Conservation (phyloP, 345 rosid genomes). For the Geranium rotundifolium region DNA sequence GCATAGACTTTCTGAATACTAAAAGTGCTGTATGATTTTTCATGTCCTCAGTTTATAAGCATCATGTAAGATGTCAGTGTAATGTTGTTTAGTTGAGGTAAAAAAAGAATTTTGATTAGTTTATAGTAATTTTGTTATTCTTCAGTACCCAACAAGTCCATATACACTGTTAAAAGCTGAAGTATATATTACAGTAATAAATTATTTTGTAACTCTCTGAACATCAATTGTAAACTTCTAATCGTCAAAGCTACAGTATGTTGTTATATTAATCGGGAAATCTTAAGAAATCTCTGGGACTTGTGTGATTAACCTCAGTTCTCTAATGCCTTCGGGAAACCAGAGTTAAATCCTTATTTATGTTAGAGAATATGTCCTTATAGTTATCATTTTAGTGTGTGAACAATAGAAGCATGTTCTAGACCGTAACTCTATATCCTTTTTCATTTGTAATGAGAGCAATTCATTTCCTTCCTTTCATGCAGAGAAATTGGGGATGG, state of each 20-base stretch:
- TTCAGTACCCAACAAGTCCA: not conserved
- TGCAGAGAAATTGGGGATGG: constrained; percentile 87
- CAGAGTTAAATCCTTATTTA: not conserved
- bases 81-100: not conserved
- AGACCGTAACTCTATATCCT: not conserved
- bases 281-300: not conserved
- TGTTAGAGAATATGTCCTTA: not conserved
- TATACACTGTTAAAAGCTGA: not conserved
- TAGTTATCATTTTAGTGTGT: not conserved
- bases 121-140: too few relatives aligned
- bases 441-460: not conserved
- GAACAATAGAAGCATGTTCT: not conserved
- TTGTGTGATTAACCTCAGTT: not conserved
- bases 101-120: not conserved
- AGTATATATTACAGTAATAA: not conserved
- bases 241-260: too few relatives aligned
- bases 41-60: not conserved
- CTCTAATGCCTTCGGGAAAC: not conserved
- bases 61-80: not conserved
- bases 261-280: not conserved
- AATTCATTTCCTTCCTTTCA: constrained; percentile 8
- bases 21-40: not conserved
- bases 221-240: not conserved
- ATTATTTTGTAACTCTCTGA: not conserved
- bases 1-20: too few relatives aligned